Evolutionary conservation across 352 stramenopile genomes (phyloP), one percentile per base, ranked within the genome.

Genomic region (Thalassiosira sp.): DNA sequence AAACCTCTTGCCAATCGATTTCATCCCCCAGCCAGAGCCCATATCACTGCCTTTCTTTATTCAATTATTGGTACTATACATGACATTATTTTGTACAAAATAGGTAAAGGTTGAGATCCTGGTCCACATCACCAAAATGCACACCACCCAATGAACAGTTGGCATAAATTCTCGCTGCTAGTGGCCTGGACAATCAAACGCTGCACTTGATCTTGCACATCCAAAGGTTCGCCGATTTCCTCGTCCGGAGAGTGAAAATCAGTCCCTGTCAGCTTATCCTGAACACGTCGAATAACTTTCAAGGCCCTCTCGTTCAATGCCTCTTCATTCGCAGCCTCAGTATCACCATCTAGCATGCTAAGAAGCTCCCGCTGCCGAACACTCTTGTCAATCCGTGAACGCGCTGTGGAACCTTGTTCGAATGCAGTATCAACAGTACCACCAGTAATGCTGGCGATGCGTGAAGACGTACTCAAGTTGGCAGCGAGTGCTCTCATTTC

Each of bases 141-240:
- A 84, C 91, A 99, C 97, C 97, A 99, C 28, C 97, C 97, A 72
- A 99, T 97, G 78, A 99, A 99, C 58, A 97, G 94, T 78, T 99
- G 96, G 68, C 95, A 98, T 27, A 99, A 87, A 82, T 99, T 99
- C 76, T 99, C 96, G 62, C 97, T 96, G 5, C 95, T 98, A 3
- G 97, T 98, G 13, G 97, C 97, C 72, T 99, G 96, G 40, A 96
- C 89, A 81, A 99, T 99, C 72, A 99, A 92, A 6, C 95, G 91
- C 84, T 99, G 95, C 20, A 99, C 97, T 87, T 99, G 98, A 16
- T 96, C 89, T 40, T 90, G 74, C 3, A 97, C 93, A 59, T 91
- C 87, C 35, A 96, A 75, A 13, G 85, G 67, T n/a, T 90, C 80
- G 18, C 61, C 68, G 40, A 61, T 28, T 37, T 78, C 73, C 33